Percentiles rank a stretch among this genome's conserved stretches.
Evolutionary conservation across 1,284 basidiomycete species (phyloP).

Genomic region (Irpex sp.): DNA sequence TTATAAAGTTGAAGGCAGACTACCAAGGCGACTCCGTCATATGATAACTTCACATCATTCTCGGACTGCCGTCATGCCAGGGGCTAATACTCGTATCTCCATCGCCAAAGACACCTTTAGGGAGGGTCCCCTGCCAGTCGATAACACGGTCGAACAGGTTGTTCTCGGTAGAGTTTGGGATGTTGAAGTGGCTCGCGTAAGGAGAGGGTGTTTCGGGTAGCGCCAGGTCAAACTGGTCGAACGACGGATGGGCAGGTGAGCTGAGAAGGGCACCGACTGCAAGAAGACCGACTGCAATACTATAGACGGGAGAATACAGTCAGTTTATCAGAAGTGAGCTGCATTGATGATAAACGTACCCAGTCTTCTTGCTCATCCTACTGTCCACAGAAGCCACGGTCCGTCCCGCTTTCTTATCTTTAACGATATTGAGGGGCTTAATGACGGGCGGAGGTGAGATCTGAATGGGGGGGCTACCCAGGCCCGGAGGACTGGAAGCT

Average conservation of each 20-base stretch:
- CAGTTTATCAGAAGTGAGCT: not conserved
- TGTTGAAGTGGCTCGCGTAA: not conserved
- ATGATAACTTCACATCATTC: not conserved
- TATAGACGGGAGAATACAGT: too few species aligned
- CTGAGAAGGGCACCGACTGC: slow-evolving; percentile 9
- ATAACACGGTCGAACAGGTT: not conserved
- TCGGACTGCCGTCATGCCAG: not conserved
- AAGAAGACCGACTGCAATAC: slow-evolving; percentile 8
- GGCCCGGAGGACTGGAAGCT: not conserved
- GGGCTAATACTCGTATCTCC: not conserved
- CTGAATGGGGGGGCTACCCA: not conserved
- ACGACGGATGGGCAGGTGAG: not conserved
- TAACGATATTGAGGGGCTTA: not conserved
- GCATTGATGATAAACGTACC: not conserved
- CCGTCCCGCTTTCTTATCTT: not conserved
- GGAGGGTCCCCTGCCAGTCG: not conserved
- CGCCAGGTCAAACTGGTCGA: not conserved
- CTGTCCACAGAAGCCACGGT: not conserved
- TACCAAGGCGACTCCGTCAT: too few species aligned
- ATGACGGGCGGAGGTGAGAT: not conserved
- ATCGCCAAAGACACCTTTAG: not conserved
- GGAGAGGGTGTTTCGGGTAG: not conserved
- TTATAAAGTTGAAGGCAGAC: not conserved
- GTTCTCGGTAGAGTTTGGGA: not conserved
- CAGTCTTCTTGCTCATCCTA: slow-evolving; percentile 3